Conservation (phyloP, 179 eudicot genomes). For the Dionaea muscipula region DNA sequence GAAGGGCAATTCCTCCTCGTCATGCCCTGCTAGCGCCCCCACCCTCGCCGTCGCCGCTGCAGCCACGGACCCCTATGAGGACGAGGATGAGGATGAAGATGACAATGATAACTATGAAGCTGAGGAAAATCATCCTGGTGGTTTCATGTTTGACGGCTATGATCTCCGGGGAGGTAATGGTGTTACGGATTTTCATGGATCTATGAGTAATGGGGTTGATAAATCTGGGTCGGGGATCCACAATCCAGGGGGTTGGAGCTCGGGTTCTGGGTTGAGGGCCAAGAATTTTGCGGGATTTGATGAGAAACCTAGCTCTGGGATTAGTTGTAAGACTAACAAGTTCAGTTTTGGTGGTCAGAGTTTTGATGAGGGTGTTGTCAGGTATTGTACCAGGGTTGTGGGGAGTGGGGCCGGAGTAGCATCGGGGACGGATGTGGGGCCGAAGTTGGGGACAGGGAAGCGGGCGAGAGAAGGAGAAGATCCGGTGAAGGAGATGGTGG, state of each 20-base stretch:
- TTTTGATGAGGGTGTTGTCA: background rate
- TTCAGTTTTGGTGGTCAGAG: background rate
- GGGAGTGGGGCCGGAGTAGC: conserved; percentile 12
- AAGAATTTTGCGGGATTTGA: conserved; percentile 20
- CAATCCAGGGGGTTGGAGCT: conserved; percentile 16
- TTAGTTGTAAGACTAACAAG: conserved; percentile 7
- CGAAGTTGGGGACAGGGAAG: conserved; percentile 9
- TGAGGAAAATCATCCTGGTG: background rate
- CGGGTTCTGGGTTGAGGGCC: conserved; percentile 9
- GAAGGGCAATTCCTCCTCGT: conserved; percentile 22
- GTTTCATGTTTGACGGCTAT: background rate
- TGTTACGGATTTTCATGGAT: conserved; percentile 6
- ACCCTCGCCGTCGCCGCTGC: conserved; percentile 2
- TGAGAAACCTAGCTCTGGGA: conserved; percentile 9
- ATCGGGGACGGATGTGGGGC: conserved; percentile 7
- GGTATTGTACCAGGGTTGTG: conserved; percentile 13
- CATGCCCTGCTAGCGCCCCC: conserved; percentile 6
- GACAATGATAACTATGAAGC: conserved; percentile 10
- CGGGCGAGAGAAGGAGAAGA: conserved; percentile 17
- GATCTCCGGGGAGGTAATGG: conserved; percentile 4
- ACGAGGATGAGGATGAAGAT: conserved; percentile 5
- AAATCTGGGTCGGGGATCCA: conserved; percentile 29
- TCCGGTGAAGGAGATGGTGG: conserved; percentile 34
- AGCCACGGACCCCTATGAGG: conserved; percentile 12
- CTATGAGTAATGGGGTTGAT: conserved; percentile 9